These are phyloP conservation scores for Pseudonitzschia multiseries DNA, from an alignment of 108 stramenopile genomes.

Conservation along the genomic window DNA sequence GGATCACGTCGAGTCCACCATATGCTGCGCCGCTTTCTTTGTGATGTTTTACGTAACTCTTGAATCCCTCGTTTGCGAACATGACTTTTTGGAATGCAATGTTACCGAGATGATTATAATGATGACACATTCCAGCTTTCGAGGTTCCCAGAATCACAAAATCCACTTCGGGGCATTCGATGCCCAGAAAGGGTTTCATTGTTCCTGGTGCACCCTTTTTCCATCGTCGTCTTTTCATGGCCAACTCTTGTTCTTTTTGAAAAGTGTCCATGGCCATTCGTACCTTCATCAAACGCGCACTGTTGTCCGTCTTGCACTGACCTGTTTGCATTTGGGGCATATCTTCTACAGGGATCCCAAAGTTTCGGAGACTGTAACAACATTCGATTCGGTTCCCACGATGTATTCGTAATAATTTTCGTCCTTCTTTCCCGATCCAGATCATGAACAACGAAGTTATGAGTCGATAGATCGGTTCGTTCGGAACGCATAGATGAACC, in stretches of 20 bases:
- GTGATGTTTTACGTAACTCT: background rate
- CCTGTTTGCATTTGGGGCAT: slow-evolving; percentile 2
- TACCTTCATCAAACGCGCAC: background rate
- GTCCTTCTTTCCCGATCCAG: background rate
- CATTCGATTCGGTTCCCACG: slow-evolving; percentile 6
- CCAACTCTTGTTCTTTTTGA: background rate
- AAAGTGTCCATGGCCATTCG: slow-evolving; percentile 11
- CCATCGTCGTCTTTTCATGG: background rate
- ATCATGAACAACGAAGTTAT: background rate
- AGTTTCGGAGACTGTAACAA: slow-evolving; percentile 10
- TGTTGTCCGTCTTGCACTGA: background rate
- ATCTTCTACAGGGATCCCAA: background rate
- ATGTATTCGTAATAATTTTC: background rate
- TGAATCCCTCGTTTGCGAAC: slow-evolving; percentile 1
- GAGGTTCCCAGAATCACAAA: background rate
- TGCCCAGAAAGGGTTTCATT: slow-evolving; percentile 4
- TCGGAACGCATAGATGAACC: background rate
- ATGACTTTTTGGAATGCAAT: background rate
- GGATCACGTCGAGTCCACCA: background rate
- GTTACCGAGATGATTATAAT: background rate
- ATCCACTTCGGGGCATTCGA: slow-evolving; percentile 16
- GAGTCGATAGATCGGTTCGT: slow-evolving; percentile 1
- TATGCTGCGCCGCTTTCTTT: background rate
- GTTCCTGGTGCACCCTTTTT: background rate
- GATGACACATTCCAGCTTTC: background rate